Evolutionary conservation across 768 basidiomycete genomes (phyloP), one percentile per base, ranked within the genome.

Genomic region (Coprinellus micaceus): DNA sequence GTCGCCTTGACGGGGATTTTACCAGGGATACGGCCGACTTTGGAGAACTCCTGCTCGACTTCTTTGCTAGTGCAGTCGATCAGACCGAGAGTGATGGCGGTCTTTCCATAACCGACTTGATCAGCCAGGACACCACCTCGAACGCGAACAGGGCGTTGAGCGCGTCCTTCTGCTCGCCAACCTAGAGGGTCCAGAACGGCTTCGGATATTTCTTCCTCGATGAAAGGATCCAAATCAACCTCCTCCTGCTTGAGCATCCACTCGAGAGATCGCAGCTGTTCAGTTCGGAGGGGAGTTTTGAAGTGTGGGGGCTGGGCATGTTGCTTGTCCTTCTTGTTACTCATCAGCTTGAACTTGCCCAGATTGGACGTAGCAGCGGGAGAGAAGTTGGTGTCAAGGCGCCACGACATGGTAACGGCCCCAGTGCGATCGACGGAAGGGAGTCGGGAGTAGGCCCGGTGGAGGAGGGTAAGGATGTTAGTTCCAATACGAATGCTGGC

Each of bases 61-160:
- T 71, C 70, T 61, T 82, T 78, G 19, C 75, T 71, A 21, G 85
- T 77, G 64, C 86, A 86, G 64, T 93, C 89, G 59, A 97, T 88
- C 57, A 98, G 79, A 19, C 88, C 94, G 26, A 98, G 80, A 2
- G 92, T 94, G 61, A 97, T 95, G 21, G 94, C 94, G 0, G 95
- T 98, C 74, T 98, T 98, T 17, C 95, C 95, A 65, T 98, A 98
- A 50, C 95, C 95, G 58, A 98, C 95, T 73, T 95, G 89, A 64
- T 98, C 95, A 12, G 94, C 94, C 44, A 97, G 82, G 47, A 97
- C 94, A 11, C 95, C 94, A 17, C 95, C 94, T 53, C 90, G 81
- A 40, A 97, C 73, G 57, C 72, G 79, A 51, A 91, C 80, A 0
- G 87, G 82, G 30, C 94, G 74, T 61, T 89, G 84, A 3, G 90